These are phyloP conservation scores for Xerocomus nothofagi DNA, from an alignment of 1,284 basidiomycete species.

Conservation along the genomic window DNA sequence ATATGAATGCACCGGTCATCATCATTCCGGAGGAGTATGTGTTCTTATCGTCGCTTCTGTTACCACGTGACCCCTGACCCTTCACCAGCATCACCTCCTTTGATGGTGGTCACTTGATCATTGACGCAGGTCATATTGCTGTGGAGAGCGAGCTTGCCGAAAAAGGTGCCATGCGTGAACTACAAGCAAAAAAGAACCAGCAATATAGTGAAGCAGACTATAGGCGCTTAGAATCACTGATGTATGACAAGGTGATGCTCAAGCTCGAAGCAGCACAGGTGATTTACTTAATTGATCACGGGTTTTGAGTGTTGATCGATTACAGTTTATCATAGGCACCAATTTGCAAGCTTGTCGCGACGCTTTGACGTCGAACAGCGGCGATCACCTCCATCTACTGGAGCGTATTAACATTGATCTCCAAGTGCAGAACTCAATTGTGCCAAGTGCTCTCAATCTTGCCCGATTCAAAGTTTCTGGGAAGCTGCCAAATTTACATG, in stretches of 20 bases:
- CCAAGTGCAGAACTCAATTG: conserved; percentile 91
- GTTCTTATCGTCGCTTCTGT: neutral
- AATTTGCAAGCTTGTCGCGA: conserved; percentile 81
- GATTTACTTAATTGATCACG: conserved; percentile 10
- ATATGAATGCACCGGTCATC: conserved; percentile 97
- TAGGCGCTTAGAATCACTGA: conserved; percentile 84
- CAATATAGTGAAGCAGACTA: conserved; percentile 92
- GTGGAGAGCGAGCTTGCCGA: conserved; percentile 90
- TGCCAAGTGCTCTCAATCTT: conserved; percentile 82
- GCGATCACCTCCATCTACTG: conserved; percentile 79
- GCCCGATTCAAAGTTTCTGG: conserved; percentile 93
- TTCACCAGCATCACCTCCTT: conserved; percentile 66
- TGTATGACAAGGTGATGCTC: conserved; percentile 94
- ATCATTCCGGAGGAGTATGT: conserved; percentile 92
- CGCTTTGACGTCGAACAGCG: conserved; percentile 62
- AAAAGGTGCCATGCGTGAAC: conserved; percentile 77
- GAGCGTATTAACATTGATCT: conserved; percentile 94
- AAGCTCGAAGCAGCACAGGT: conserved; percentile 91
- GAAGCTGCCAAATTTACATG: conserved; percentile 82
- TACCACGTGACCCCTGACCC: conserved; percentile 16
- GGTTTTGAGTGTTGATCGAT: conserved; percentile 7
- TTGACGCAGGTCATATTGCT: conserved; percentile 97
- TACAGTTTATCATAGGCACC: conserved; percentile 87
- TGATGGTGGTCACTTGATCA: conserved; percentile 83
- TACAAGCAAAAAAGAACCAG: conserved; percentile 85